phyloP scores from a whole-genome alignment of 257 asterid genomes.

The Vinca minor region DNA sequence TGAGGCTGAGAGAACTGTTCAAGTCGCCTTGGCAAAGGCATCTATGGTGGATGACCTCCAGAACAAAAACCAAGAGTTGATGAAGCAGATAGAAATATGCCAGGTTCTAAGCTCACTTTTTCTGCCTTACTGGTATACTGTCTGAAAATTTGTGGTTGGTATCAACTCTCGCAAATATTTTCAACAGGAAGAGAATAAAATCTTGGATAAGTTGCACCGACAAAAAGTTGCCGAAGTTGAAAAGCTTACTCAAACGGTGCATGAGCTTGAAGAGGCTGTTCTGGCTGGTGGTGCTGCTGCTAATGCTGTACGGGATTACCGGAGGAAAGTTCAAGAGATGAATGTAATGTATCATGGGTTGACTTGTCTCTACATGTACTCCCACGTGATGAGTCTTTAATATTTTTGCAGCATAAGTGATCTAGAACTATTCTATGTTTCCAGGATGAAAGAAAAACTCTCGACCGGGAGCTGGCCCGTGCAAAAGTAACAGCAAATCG shows the following conservation, averaged over 20 bases:
- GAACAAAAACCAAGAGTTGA: slow-evolving; percentile 91
- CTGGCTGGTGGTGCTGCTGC: slow-evolving; percentile 99
- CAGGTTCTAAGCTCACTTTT: slow-evolving; percentile 48
- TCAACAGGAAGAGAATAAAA: slow-evolving; percentile 90
- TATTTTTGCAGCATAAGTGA: slow-evolving; percentile 13
- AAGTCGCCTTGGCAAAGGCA: slow-evolving; percentile 86
- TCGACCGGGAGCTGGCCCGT: slow-evolving; percentile 95
- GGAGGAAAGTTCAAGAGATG: slow-evolving; percentile 98
- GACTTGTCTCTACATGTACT: not conserved
- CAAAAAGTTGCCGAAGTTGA: slow-evolving; percentile 98
- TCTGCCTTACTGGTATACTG: slow-evolving; percentile 7
- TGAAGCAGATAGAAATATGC: slow-evolving; percentile 96
- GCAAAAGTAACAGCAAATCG: slow-evolving; percentile 98
- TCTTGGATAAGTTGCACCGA: slow-evolving; percentile 86
- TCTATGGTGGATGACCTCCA: slow-evolving; percentile 99
- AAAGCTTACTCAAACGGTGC: slow-evolving; percentile 93
- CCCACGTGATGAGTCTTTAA: slow-evolving; percentile 11
- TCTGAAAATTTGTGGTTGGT: not conserved
- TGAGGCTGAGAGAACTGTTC: slow-evolving; percentile 94
- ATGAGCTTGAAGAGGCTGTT: slow-evolving; percentile 98
- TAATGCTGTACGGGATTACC: slow-evolving; percentile 96
- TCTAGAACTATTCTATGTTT: slow-evolving; percentile 12
- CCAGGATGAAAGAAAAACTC: slow-evolving; percentile 94
- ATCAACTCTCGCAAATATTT: slow-evolving; percentile 8
- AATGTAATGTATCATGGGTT: slow-evolving; percentile 42